These are phyloP conservation scores for Xylaria hypoxylon DNA, from an alignment of 2,329 filamentous ascomycete genomes.

Conservation along the genomic window DNA sequence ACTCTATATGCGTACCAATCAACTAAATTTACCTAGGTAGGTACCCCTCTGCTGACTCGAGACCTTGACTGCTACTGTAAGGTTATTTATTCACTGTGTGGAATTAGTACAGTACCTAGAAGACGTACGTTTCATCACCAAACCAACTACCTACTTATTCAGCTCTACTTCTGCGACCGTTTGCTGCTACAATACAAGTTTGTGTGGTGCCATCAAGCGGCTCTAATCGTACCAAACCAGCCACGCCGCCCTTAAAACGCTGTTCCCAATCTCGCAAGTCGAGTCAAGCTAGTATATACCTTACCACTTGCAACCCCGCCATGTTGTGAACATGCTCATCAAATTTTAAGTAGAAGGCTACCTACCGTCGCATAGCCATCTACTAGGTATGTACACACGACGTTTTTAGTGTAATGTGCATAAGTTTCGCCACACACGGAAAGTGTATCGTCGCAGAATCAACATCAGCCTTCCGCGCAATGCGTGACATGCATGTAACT, in stretches of 20 bases:
- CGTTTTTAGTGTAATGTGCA: neutral
- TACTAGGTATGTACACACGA: neutral
- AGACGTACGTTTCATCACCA: neutral
- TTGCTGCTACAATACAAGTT: neutral
- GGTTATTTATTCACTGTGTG: too few relatives aligned
- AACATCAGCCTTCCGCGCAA: constrained; percentile 1
- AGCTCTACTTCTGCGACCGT: constrained; percentile 4
- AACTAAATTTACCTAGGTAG: neutral
- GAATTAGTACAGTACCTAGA: neutral
- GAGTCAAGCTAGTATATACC: neutral
- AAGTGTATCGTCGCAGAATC: constrained; percentile 1
- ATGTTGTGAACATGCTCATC: neutral
- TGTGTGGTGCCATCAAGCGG: constrained; percentile 1
- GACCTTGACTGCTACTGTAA: too few relatives aligned
- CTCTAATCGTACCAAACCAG: neutral
- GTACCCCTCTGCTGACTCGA: too few relatives aligned
- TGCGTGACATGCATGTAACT: neutral
- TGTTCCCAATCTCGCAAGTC: constrained; percentile 14
- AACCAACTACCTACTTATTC: neutral
- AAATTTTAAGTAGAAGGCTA: neutral
- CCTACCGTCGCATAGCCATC: neutral
- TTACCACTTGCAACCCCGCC: neutral
- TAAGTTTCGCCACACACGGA: neutral
- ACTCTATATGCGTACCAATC: neutral
- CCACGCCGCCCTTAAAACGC: neutral